These are phyloP conservation scores for Samsoniella hepiali DNA, from an alignment of 2,329 filamentous ascomycete genomes.

Conservation along the genomic window DNA sequence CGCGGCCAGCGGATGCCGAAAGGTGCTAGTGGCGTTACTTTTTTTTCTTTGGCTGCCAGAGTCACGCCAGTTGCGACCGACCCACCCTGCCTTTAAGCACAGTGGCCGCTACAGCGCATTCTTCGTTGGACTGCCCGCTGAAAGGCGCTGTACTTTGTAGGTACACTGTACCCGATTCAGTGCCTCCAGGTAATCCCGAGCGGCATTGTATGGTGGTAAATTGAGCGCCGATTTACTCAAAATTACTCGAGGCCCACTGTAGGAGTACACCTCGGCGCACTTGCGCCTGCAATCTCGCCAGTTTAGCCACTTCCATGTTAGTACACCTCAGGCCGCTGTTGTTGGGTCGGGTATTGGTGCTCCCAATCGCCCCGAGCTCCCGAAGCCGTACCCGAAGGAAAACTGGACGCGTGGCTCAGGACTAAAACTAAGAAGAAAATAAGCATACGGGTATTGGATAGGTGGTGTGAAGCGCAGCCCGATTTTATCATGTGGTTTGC, in stretches of 20 bases:
- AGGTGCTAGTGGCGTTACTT: conserved; percentile 12
- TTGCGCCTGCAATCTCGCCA: conserved; percentile 3
- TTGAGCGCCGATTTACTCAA: too few species aligned
- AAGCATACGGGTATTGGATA: background rate
- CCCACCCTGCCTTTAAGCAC: background rate
- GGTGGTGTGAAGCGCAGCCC: background rate
- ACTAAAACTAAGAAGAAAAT: background rate
- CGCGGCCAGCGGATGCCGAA: conserved; percentile 14
- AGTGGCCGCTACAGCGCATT: background rate
- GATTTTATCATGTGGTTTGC: background rate
- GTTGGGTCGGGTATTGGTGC: background rate
- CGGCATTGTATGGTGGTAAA: too few species aligned
- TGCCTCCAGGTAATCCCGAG: too few species aligned
- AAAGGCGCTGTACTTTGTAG: background rate
- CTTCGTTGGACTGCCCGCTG: background rate
- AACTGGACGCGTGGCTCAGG: background rate
- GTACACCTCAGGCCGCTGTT: background rate
- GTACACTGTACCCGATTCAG: too few species aligned
- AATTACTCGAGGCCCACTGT: too few species aligned
- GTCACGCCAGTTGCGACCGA: conserved; percentile 14
- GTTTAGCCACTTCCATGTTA: background rate
- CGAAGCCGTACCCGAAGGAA: background rate
- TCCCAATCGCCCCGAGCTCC: conserved; percentile 13
- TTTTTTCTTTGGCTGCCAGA: background rate
- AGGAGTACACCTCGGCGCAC: background rate